phyloP scores from a whole-genome alignment of 108 stramenopile genomes.

The Fragilariopsis cylindrus region DNA sequence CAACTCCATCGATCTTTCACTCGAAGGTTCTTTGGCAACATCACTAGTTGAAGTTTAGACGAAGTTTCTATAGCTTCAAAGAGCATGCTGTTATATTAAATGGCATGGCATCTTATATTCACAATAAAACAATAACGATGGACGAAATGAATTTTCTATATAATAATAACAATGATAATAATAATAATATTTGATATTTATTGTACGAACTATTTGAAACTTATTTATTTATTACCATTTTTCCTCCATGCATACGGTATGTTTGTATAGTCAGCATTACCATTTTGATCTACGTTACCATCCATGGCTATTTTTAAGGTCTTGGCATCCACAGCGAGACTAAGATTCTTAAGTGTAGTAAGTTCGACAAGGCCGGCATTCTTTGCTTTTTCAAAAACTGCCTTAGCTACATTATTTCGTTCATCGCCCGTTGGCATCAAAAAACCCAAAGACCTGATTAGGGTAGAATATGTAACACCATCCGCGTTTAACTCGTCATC shows the following conservation, averaged over 20 bases:
- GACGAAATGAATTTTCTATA: too few species aligned
- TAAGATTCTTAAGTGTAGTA: conserved; percentile 17
- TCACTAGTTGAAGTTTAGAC: conserved; percentile 24
- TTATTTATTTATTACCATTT: conserved; percentile 23
- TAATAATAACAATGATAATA: neutral
- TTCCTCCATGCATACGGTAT: conserved; percentile 40
- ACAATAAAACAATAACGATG: too few species aligned
- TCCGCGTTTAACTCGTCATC: conserved; percentile 20
- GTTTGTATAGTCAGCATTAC: conserved; percentile 26
- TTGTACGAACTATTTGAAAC: too few species aligned
- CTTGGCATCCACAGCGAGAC: conserved; percentile 21
- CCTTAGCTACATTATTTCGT: conserved; percentile 29
- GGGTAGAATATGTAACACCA: conserved; percentile 26
- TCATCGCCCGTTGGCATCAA: conserved; percentile 36
- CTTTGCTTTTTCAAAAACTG: conserved; percentile 46
- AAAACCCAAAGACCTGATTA: conserved; percentile 23
- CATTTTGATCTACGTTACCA: conserved; percentile 18
- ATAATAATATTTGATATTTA: too few species aligned
- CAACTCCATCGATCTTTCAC: conserved; percentile 18
- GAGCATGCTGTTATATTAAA: neutral
- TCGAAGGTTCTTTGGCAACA: conserved; percentile 30
- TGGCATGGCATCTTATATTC: neutral
- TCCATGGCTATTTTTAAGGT: conserved; percentile 18
- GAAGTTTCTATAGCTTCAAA: neutral
- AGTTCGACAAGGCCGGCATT: conserved; percentile 29